Evolutionary conservation across 352 stramenopile species (phyloP).

Genomic region (Pythium graminicola): DNA sequence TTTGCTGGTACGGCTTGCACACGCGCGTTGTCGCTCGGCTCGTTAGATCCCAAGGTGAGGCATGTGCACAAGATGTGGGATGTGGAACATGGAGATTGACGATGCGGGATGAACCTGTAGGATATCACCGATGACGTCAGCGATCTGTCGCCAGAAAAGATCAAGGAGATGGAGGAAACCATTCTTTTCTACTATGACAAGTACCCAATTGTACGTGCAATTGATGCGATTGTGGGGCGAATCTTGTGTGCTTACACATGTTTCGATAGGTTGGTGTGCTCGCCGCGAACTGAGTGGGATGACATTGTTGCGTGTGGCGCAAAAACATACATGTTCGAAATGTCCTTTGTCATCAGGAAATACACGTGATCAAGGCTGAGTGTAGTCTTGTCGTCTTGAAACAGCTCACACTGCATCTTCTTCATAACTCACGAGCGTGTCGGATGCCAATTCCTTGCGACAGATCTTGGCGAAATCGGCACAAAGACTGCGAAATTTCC

Average conservation of each 20-base stretch:
- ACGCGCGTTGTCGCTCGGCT: constrained; percentile 58
- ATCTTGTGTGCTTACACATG: neutral
- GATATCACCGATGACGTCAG: constrained; percentile 67
- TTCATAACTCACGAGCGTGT: constrained; percentile 51
- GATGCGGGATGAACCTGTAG: constrained; percentile 16
- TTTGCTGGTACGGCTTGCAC: constrained; percentile 78
- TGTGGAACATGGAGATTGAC: neutral
- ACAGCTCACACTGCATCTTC: constrained; percentile 12
- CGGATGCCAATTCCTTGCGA: constrained; percentile 53
- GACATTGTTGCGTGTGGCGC: neutral
- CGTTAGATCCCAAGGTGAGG: constrained; percentile 57
- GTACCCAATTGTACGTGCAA: constrained; percentile 67
- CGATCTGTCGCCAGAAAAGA: constrained; percentile 59
- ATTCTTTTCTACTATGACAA: constrained; percentile 78
- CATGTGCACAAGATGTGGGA: neutral
- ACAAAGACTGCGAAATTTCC: constrained; percentile 54
- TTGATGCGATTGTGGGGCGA: neutral
- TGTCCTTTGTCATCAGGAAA: no score
- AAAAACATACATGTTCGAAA: no score
- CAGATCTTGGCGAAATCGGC: constrained; percentile 71
- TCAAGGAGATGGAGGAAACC: constrained; percentile 57
- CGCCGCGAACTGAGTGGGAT: constrained; percentile 18
- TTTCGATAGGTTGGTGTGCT: constrained; percentile 42
- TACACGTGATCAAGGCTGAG: no score
- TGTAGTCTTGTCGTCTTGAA: no score